Conservation (phyloP, 2,329 filamentous ascomycete species). For the Diaporthe sp. region DNA sequence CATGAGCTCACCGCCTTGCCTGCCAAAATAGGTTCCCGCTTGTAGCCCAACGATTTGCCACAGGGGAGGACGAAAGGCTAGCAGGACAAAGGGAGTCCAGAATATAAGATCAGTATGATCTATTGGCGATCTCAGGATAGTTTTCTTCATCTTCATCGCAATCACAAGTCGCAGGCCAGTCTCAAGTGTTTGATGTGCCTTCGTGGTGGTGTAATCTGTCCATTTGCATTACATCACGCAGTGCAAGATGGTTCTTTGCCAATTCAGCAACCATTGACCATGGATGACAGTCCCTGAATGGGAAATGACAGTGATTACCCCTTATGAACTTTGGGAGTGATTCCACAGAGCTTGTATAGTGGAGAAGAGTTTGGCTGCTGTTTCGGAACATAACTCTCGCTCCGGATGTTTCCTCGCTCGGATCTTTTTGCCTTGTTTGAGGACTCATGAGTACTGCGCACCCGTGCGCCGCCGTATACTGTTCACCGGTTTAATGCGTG, state of each 20-base stretch:
- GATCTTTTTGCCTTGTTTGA: background rate
- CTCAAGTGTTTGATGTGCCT: background rate
- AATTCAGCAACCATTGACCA: background rate
- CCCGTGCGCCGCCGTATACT: background rate
- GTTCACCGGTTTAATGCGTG: background rate
- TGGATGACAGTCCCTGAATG: background rate
- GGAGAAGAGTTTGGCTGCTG: background rate
- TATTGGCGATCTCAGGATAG: background rate
- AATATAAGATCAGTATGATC: background rate
- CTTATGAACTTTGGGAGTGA: background rate
- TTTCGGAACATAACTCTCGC: background rate
- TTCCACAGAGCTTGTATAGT: background rate
- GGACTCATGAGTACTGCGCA: background rate
- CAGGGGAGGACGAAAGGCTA: background rate
- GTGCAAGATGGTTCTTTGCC: rapidly evolving
- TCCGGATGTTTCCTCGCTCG: background rate
- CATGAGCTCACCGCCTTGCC: background rate
- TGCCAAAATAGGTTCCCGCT: too few relatives aligned
- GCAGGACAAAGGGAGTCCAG: rapidly evolving
- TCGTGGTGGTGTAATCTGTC: background rate
- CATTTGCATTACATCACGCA: background rate
- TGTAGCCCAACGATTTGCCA: background rate
- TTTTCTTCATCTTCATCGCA: background rate
- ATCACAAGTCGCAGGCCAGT: background rate
- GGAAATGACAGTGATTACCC: background rate